These are phyloP conservation scores for Bathelium albidoporum DNA, from an alignment of 495 filamentous ascomycete genomes.

Conservation along the genomic window DNA sequence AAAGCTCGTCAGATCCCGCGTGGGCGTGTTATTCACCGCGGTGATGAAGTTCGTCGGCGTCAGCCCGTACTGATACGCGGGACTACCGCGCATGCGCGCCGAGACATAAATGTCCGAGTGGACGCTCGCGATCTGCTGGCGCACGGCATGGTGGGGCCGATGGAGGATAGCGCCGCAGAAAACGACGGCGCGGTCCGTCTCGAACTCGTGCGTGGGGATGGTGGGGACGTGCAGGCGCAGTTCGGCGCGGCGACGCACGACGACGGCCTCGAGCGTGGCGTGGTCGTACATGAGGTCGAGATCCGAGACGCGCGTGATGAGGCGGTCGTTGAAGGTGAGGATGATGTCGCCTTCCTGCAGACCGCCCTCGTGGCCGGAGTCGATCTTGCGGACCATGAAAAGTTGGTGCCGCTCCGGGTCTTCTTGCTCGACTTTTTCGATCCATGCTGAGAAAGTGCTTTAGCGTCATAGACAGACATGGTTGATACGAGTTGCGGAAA, in stretches of 20 bases:
- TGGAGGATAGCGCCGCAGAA: slow-evolving; percentile 95
- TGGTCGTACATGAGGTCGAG: slow-evolving; percentile 95
- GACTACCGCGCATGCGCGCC: slow-evolving; percentile 61
- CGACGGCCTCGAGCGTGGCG: slow-evolving; percentile 67
- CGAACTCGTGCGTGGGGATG: slow-evolving; percentile 77
- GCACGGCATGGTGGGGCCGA: slow-evolving; percentile 86
- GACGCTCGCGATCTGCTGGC: slow-evolving; percentile 94
- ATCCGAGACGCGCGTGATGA: slow-evolving; percentile 87
- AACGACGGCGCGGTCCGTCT: slow-evolving; percentile 80
- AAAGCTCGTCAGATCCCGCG: slow-evolving; percentile 70
- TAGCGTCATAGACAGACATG: not conserved
- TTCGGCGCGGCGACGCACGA: slow-evolving; percentile 79
- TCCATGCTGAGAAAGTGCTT: slow-evolving; percentile 54
- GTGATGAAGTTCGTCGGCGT: slow-evolving; percentile 96
- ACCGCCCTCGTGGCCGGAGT: slow-evolving; percentile 52
- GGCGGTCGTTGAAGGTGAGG: slow-evolving; percentile 76
- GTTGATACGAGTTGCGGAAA: not conserved
- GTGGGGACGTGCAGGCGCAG: slow-evolving; percentile 71
- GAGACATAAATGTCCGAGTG: slow-evolving; percentile 96
- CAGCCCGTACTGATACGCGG: slow-evolving; percentile 84
- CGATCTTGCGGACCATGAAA: slow-evolving; percentile 95
- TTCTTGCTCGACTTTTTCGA: slow-evolving; percentile 70
- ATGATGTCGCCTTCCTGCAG: slow-evolving; percentile 90
- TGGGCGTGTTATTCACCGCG: slow-evolving; percentile 79
- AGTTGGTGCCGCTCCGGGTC: slow-evolving; percentile 90